phyloP scores from a whole-genome alignment of 1,284 basidiomycete genomes.

The Trametes hirsuta region DNA sequence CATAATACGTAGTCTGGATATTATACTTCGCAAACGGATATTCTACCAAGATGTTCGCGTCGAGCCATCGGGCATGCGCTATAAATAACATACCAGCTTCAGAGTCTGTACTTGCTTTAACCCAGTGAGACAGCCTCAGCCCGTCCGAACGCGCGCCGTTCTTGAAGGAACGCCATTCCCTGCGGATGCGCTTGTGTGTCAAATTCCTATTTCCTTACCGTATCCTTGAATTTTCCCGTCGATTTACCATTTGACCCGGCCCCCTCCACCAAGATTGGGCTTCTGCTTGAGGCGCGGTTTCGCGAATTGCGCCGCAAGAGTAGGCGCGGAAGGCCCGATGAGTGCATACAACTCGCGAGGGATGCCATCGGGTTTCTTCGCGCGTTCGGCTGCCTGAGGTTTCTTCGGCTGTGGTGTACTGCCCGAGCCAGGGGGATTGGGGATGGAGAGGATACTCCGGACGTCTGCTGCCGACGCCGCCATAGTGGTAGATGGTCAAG shows the following conservation, averaged over 20 bases:
- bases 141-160: constrained; percentile 66
- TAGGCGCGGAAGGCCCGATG: constrained; percentile 90
- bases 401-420: constrained; percentile 47
- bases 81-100: constrained; percentile 50
- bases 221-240: neutral
- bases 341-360: constrained; percentile 92
- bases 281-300: constrained; percentile 89
- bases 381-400: constrained; percentile 37
- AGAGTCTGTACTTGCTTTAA: constrained; percentile 58
- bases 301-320: constrained; percentile 73
- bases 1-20: constrained; percentile 68
- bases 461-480: constrained; percentile 76
- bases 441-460: constrained; percentile 76
- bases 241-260: constrained; percentile 67
- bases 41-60: constrained; percentile 42
- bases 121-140: constrained; percentile 71
- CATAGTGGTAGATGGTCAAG: constrained; percentile 26
- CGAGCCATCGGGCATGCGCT: neutral
- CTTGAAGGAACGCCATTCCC: constrained; percentile 78
- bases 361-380: constrained; percentile 85
- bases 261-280: constrained; percentile 66
- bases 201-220: neutral
- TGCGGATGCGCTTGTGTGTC: constrained; percentile 33
- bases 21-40: constrained; percentile 86
- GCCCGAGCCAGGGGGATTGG: constrained; percentile 40